A percentile compares a stretch with the other conserved stretches of the same genome.
These are phyloP conservation scores for Ochetophila trinervis DNA, from an alignment of 306 rosid species.

Conservation along the genomic window DNA sequence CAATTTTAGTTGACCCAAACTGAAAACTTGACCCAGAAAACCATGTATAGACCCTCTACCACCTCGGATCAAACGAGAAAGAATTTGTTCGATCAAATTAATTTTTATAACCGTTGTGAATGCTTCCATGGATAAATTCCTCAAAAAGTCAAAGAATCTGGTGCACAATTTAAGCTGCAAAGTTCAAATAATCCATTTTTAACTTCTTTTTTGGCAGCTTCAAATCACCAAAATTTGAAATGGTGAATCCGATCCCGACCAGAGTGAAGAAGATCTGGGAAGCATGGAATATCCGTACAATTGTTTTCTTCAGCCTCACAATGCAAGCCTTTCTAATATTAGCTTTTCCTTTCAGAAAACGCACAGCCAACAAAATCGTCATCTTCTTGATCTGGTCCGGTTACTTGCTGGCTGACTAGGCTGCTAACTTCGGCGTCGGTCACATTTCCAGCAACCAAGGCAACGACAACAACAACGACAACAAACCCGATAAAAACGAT, in stretches of 20 bases:
- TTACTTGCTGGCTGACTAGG: slow-evolving; percentile 46
- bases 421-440: slow-evolving; percentile 34
- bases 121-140: too few species aligned
- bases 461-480: too few species aligned
- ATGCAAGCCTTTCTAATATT: slow-evolving; percentile 33
- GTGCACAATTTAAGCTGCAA: too few species aligned
- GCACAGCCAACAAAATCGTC: background rate
- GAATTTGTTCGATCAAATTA: too few species aligned
- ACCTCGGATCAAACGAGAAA: too few species aligned
- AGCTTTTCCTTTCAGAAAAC: slow-evolving; percentile 30
- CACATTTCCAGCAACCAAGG: slow-evolving; percentile 29
- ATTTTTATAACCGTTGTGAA: too few species aligned
- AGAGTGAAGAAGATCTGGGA: slow-evolving; percentile 23
- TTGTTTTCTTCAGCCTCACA: slow-evolving; percentile 29
- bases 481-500: background rate
- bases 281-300: slow-evolving; percentile 28
- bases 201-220: background rate
- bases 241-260: slow-evolving; percentile 4
- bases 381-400: slow-evolving; percentile 29
- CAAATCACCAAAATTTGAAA: background rate
- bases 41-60: too few species aligned
- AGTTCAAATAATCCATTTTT: too few species aligned
- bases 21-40: too few species aligned
- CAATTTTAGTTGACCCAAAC: too few species aligned
- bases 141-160: too few species aligned